A percentile compares a stretch with the other conserved stretches of the same genome.
These are phyloP conservation scores for Orbilia oligospora DNA, from an alignment of 2,329 filamentous ascomycete species.

Conservation along the genomic window DNA sequence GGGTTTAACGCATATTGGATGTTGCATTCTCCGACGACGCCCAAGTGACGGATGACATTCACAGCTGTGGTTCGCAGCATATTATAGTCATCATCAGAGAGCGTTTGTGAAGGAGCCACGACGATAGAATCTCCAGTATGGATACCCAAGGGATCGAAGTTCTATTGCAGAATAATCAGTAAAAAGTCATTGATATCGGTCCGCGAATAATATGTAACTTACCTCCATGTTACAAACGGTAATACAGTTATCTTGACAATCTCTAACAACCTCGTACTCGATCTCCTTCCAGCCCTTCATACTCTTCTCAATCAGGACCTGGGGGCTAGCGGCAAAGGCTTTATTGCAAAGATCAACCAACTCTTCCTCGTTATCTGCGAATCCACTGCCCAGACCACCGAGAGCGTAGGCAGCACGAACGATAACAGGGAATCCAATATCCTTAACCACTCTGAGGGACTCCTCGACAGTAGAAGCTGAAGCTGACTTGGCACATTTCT, in stretches of 20 bases:
- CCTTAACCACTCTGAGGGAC: constrained; percentile 86
- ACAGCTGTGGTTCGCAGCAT: constrained; percentile 98
- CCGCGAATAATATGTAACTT: constrained; percentile 1
- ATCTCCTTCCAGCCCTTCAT: constrained; percentile 99
- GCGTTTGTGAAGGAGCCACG: constrained; percentile 94
- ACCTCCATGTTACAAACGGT: constrained; percentile 98
- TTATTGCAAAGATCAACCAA: constrained; percentile 91
- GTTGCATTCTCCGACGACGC: constrained; percentile 98
- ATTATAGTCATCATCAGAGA: constrained; percentile 98
- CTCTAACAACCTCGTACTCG: constrained; percentile 97
- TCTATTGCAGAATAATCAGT: constrained; percentile 68
- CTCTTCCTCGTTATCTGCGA: constrained; percentile 88
- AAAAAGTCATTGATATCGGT: background rate
- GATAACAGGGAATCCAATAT: constrained; percentile 96
- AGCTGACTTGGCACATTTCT: constrained; percentile 97
- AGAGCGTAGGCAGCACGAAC: constrained; percentile 96
- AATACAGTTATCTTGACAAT: constrained; percentile 97
- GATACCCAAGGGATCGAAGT: constrained; percentile 97
- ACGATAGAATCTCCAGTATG: constrained; percentile 99
- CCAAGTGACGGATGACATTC: constrained; percentile 95
- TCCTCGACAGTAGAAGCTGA: constrained; percentile 91
- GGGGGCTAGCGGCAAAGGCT: constrained; percentile 93
- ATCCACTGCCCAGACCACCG: constrained; percentile 93
- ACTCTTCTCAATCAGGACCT: constrained; percentile 95
- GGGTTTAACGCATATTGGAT: constrained; percentile 98